These are phyloP conservation scores for Effrenium voratum DNA, from an alignment of 73 alveolate genomes.

Conservation along the genomic window DNA sequence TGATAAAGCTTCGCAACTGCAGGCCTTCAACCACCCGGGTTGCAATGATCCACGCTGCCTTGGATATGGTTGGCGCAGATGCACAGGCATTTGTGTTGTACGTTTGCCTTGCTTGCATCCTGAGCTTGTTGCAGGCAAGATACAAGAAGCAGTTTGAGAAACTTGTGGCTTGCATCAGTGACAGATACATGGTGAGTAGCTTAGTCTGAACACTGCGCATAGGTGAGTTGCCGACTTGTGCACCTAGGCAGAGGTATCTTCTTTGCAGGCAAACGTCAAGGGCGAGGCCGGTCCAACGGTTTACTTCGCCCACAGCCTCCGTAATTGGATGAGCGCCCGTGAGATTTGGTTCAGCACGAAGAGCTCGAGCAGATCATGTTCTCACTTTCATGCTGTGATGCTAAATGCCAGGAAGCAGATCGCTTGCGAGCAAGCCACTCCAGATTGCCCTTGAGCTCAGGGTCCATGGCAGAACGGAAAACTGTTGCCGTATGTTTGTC, in stretches of 20 bases:
- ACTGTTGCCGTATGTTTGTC: not conserved
- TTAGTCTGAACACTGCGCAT: not conserved
- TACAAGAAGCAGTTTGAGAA: slow-evolving; percentile 74
- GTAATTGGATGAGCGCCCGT: not conserved
- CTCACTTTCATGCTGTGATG: not conserved
- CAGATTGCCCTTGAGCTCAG: not conserved
- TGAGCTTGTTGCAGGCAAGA: not conserved
- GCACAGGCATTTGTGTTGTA: not conserved
- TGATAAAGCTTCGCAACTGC: not conserved
- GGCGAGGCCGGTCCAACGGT: slow-evolving; percentile 6
- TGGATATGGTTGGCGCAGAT: slow-evolving; percentile 56
- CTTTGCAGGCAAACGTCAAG: slow-evolving; percentile 22
- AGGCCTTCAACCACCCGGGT: slow-evolving; percentile 50
- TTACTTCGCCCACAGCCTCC: not conserved
- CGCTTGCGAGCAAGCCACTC: slow-evolving; percentile 62
- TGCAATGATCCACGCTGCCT: slow-evolving; percentile 58
- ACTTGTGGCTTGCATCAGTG: slow-evolving; percentile 22
- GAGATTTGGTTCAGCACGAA: not conserved
- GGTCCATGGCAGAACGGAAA: not conserved
- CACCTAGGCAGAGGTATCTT: not conserved
- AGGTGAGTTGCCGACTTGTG: not conserved
- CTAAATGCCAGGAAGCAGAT: slow-evolving; percentile 9
- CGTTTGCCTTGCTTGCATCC: not conserved
- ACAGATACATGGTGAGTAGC: not conserved
- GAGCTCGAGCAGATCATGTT: not conserved